Evolutionary conservation across 2,329 filamentous ascomycete genomes (phyloP).

Genomic region (Claviceps pazoutovae): DNA sequence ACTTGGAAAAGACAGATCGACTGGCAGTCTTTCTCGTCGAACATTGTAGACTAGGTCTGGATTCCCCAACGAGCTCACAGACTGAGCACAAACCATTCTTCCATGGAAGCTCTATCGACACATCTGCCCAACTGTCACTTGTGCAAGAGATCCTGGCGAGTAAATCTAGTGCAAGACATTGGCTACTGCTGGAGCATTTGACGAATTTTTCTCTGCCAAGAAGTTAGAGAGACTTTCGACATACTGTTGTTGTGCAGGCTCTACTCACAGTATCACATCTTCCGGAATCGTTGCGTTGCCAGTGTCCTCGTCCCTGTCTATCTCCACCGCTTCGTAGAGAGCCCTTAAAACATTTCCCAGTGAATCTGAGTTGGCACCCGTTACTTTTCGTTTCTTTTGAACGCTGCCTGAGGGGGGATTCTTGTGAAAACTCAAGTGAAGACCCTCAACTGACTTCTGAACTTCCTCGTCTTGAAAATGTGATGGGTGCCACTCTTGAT

Average conservation of each 20-base stretch:
- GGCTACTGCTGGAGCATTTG: constrained; percentile 30
- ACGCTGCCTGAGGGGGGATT: constrained; percentile 6
- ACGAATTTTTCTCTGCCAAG: constrained; percentile 26
- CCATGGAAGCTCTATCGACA: too few species aligned
- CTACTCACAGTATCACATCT: constrained; percentile 33
- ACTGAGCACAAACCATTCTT: constrained; percentile 10
- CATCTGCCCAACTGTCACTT: constrained; percentile 6
- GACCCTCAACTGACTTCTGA: constrained; percentile 14
- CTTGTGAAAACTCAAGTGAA: constrained; percentile 15
- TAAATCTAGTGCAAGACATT: constrained; percentile 38
- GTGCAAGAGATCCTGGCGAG: constrained; percentile 36
- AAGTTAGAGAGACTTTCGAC: constrained; percentile 9
- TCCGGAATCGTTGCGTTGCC: constrained; percentile 17
- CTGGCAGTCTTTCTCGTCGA: constrained; percentile 21
- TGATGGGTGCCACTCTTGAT: constrained; percentile 14
- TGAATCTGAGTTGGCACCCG: constrained; percentile 9
- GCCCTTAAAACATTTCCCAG: constrained; percentile 9
- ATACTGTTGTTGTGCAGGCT: not conserved
- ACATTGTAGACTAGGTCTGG: not conserved
- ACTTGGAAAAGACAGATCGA: constrained; percentile 29
- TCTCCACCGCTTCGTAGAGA: constrained; percentile 17
- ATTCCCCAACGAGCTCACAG: constrained; percentile 10
- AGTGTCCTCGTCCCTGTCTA: constrained; percentile 8
- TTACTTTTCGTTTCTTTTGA: constrained; percentile 19
- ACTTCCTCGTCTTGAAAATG: constrained; percentile 17